These are phyloP conservation scores for Ceratocystis destructans DNA, from an alignment of 2,329 filamentous ascomycete species.

Conservation along the genomic window DNA sequence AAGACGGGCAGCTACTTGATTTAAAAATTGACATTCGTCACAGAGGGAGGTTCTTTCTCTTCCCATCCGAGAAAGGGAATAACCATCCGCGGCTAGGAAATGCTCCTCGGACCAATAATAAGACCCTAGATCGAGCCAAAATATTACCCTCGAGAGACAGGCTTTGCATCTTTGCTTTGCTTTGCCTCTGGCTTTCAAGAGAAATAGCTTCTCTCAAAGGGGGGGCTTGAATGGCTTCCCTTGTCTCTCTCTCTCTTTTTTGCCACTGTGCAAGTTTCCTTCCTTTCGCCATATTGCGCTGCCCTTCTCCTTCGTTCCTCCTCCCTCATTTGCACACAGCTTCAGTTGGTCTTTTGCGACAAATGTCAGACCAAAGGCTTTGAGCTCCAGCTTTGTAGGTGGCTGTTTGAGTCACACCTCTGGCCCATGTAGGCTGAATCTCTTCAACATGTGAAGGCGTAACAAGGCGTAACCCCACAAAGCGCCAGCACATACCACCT, in stretches of 20 bases:
- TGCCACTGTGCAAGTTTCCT: not conserved
- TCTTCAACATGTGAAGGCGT: too few relatives aligned
- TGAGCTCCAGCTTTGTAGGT: too few relatives aligned
- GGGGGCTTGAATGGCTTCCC: not conserved
- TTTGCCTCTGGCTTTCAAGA: not conserved
- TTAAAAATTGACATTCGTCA: not conserved
- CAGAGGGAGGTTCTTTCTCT: not conserved
- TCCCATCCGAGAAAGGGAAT: not conserved
- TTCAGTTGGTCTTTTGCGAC: not conserved
- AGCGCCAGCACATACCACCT: not conserved
- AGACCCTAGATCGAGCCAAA: constrained; percentile 1
- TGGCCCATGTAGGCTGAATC: too few relatives aligned
- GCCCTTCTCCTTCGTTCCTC: not conserved
- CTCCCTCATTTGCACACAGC: not conserved
- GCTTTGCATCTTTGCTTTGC: not conserved
- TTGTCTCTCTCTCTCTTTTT: not conserved
- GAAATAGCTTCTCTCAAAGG: not conserved
- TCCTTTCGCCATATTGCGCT: not conserved
- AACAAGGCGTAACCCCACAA: not conserved
- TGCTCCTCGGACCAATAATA: not conserved
- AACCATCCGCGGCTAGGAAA: not conserved
- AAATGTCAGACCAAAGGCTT: too few relatives aligned
- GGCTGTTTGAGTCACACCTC: too few relatives aligned
- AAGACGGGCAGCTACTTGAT: not conserved
- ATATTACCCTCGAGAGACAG: not conserved